Evolutionary conservation across 345 rosid genomes (phyloP), one percentile per base, ranked within the genome.

Genomic region (Hibiscus mutabilis): DNA sequence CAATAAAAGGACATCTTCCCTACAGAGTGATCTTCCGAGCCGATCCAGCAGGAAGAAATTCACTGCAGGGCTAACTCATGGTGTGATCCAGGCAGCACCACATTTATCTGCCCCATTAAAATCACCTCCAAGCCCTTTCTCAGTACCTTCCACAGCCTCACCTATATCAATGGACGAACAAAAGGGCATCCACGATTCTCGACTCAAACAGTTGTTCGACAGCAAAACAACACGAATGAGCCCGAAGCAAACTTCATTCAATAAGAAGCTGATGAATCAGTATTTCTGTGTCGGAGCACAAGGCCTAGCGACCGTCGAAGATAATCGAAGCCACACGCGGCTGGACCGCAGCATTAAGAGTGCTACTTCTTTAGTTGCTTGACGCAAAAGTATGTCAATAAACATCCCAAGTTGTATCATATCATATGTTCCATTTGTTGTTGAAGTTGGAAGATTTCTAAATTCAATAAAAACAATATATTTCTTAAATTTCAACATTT

Each of bases 261-360:
- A 87, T 46, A 81, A 74, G 83, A 82, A 71, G 60, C 18, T 84
- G 76, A 82, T 88, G 97, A 87, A 90, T 75, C 87, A 77, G 72
- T 88, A 83, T 37, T 80, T 91, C 56, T 87, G 92, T 79, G 84
- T 87, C 19, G 87, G 96, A 11, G 90, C 92, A 56, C 80, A 82
- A 76, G 88, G 86, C 44, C 58, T 91, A 76, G 89, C 46, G 0
- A 0, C 81, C 33, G 80, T 81, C 58, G 84, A 84, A 37, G 87
- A 76, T 69, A 73, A 82, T 37, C 60, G 44, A 18, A 81, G 74
- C 59, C 44, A 46, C 68, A 35, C 70, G 61, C 60, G 56, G 66
- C 55, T 76, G 65, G 58, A 75, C 61, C 81, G 51, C 67, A 84
- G 80, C 21, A 75, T 77, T 61, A 84, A 84, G 74, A 78, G 78